Conservation (phyloP, 805 yeast genomes). For the Wickerhamomyces ciferrii region DNA sequence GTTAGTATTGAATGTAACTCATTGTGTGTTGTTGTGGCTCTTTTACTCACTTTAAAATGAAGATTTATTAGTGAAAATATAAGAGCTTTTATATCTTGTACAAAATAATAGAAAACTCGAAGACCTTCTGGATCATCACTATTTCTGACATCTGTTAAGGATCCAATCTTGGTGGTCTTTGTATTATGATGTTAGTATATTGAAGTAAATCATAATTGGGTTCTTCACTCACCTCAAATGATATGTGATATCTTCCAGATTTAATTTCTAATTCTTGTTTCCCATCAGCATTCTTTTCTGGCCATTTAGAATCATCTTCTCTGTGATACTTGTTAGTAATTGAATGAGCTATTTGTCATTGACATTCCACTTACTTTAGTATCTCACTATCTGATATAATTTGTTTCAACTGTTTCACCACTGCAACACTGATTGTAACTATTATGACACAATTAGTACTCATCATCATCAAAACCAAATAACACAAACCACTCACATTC, state of each 20-base stretch:
- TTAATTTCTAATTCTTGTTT: conserved; percentile 36
- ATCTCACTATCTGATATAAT: conserved; percentile 35
- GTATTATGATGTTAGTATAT: not conserved
- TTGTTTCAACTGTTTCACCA: conserved; percentile 27
- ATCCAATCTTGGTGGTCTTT: conserved; percentile 32
- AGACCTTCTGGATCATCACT: conserved; percentile 40
- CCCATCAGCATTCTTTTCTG: conserved; percentile 32
- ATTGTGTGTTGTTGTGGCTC: no score
- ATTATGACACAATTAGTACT: not conserved
- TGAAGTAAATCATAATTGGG: no score
- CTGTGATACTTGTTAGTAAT: conserved; percentile 6
- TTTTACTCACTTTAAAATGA: conserved; percentile 31
- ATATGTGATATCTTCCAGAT: conserved; percentile 26
- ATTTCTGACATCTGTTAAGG: conserved; percentile 31
- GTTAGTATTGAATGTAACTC: no score
- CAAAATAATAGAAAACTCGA: conserved; percentile 35
- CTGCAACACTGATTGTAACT: conserved; percentile 28
- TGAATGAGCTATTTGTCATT: not conserved
- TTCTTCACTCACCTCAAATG: conserved; percentile 26
- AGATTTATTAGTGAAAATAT: conserved; percentile 35
- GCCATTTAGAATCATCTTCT: conserved; percentile 38
- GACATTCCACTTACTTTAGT: conserved; percentile 17
- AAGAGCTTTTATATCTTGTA: conserved; percentile 37
- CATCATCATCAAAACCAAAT: not conserved
- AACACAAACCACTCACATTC: conserved; percentile 19